Conservation (phyloP, 169 alveolate genomes). For the Plasmodium fragile region DNA sequence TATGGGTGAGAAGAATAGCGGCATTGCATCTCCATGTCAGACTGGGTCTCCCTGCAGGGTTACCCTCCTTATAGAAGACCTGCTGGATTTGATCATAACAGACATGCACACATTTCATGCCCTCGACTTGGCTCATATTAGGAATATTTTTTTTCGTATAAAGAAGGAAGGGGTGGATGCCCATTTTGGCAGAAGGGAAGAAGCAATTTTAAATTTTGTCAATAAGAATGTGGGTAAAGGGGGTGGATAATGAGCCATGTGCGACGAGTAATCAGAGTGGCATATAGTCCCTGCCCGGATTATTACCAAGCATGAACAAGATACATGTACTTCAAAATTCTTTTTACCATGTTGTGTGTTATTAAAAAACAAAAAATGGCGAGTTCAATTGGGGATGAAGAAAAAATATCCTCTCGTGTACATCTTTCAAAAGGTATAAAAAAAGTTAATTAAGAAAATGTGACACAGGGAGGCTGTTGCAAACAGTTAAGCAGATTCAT, state of each 20-base stretch:
- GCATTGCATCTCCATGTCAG: not conserved
- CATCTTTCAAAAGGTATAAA: constrained; percentile 6
- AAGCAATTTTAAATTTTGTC: constrained; percentile 31
- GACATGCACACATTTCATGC: constrained; percentile 24
- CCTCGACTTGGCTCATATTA: constrained; percentile 27
- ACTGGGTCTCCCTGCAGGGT: not conserved
- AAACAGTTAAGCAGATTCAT: not conserved
- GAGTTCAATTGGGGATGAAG: not conserved
- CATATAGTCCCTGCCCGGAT: not conserved
- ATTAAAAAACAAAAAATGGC: constrained; percentile 18
- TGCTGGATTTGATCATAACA: not conserved
- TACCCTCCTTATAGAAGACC: not conserved
- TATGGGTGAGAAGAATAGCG: not conserved
- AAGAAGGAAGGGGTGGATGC: not conserved
- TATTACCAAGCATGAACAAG: not conserved
- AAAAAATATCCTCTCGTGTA: not conserved
- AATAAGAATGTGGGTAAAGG: not conserved
- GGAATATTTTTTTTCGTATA: constrained; percentile 7
- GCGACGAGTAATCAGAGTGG: not conserved
- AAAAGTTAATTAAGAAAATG: constrained; percentile 16
- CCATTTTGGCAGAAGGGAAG: not conserved
- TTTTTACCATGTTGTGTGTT: constrained; percentile 21
- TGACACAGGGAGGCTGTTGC: not conserved
- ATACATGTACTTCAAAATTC: not conserved
- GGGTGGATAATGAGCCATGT: not conserved